Percentiles rank a stretch among this genome's conserved stretches.
phyloP scores from a whole-genome alignment of 805 yeast species.

The Candida saitoana region DNA sequence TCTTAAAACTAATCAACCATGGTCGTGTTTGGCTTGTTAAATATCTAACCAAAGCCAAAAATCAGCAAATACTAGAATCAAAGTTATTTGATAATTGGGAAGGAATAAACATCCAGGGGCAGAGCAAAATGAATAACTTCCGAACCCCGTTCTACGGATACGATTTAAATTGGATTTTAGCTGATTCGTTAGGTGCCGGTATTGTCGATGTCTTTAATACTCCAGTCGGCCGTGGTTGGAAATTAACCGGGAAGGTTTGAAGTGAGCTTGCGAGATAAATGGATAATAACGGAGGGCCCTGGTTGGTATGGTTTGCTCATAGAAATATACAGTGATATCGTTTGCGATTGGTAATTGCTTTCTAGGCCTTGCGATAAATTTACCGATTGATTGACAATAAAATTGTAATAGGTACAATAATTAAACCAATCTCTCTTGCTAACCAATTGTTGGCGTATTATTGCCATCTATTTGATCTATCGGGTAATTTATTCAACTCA shows the following conservation, averaged over 20 bases:
- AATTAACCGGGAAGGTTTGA: conserved; percentile 47
- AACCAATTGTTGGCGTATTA: no score
- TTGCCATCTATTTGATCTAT: no score
- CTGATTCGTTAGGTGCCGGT: conserved; percentile 51
- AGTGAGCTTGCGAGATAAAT: no score
- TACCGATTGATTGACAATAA: no score
- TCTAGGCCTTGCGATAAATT: no score
- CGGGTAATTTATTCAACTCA: no score
- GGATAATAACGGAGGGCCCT: no score
- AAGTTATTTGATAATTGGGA: conserved; percentile 44
- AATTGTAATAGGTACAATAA: no score
- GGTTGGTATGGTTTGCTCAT: no score
- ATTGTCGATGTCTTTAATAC: conserved; percentile 49
- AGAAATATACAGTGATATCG: no score
- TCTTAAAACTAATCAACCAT: conserved; percentile 39
- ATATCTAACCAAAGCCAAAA: conserved; percentile 30
- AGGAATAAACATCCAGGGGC: conserved; percentile 25
- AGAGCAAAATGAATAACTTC: conserved; percentile 33
- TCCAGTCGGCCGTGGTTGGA: conserved; percentile 57
- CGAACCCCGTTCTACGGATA: conserved; percentile 49
- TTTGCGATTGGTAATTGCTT: no score
- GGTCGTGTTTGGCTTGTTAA: conserved; percentile 45
- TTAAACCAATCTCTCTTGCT: no score
- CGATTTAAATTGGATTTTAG: conserved; percentile 47
- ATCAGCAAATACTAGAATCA: conserved; percentile 42